Evolutionary conservation across 106 monocot species (phyloP).

Genomic region (Dioscorea dumetorum): DNA sequence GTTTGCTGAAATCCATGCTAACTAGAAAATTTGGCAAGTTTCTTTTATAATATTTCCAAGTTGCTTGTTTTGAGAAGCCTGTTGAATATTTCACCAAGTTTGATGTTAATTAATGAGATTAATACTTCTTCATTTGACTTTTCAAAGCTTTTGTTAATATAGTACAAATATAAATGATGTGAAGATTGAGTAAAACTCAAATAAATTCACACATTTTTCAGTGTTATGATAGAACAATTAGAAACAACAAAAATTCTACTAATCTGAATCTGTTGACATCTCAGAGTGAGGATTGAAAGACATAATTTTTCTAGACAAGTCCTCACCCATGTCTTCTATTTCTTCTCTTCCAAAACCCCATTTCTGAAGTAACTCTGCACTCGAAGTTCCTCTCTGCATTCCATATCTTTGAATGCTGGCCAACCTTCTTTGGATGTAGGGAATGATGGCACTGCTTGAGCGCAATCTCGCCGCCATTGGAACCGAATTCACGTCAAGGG

Average conservation of each 20-base stretch:
- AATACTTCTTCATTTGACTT: not conserved
- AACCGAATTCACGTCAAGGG: conserved; percentile 67
- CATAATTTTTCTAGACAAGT: conserved; percentile 35
- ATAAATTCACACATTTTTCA: not conserved
- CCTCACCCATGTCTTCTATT: conserved; percentile 73
- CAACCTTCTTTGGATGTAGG: conserved; percentile 54
- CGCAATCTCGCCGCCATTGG: conserved; percentile 75
- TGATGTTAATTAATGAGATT: no score
- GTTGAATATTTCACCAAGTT: no score
- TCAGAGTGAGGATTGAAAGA: conserved; percentile 30
- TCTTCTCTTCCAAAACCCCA: conserved; percentile 87
- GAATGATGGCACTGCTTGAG: conserved; percentile 68
- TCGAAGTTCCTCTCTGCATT: conserved; percentile 45
- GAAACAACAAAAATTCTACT: conserved; percentile 10
- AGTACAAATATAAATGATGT: no score
- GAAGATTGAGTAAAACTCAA: not conserved
- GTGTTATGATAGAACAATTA: no score
- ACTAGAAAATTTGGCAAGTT: no score
- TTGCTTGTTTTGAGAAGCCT: no score
- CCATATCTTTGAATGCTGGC: conserved; percentile 50
- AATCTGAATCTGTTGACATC: conserved; percentile 56
- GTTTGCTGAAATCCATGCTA: no score
- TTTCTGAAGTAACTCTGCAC: conserved; percentile 41
- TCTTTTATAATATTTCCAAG: no score
- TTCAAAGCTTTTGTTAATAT: not conserved